Evolutionary conservation across 2,329 filamentous ascomycete species (phyloP), one percentile per base, ranked within the genome.

Genomic region (Scedosporium dehoogii): DNA sequence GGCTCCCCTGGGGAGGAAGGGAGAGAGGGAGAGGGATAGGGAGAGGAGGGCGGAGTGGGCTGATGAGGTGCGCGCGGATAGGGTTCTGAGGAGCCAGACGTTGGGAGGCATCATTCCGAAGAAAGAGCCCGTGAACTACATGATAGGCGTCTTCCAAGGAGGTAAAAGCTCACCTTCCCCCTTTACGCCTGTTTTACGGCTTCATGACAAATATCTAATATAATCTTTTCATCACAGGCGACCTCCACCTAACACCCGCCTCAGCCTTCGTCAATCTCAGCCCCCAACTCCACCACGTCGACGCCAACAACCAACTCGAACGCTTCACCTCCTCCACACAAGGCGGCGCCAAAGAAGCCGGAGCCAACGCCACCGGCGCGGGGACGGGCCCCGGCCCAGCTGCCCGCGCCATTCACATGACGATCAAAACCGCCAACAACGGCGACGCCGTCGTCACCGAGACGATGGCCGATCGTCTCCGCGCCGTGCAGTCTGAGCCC

Each of bases 261-360:
- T 86, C 88, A 48, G 88, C 90, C 2, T 85, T 96, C 55, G 89
- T 96, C 51, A 91, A 96, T 71, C 85, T 99, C 70, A 89, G 92
- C 3, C 92, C 94, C 0, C 91, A 97, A 70, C 89, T 96, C 65
- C 91, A 96, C 75, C 92, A 97, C 75, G 81, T 97, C 67, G 94
- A 97, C 75, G 93, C 94, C 3, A 76, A 86, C 56, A 81, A 87
- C 57, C 91, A 97, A 69, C 82, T 90, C 62, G 85, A 89, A 42
- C 78, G 79, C 51, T 68, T 69, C n/a, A 44, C 74, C 14, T 70
- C 73, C 12, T 73, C 74, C 9, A 70, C 72, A 14, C 73, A 74
- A 58, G 74, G 76, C 42, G 69, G 76, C 72, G 69, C 70, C 60
- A 67, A 66, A 27, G 64, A 67, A 60, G 27, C 58, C 9, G 41